A percentile compares a stretch with the other conserved stretches of the same genome.
Conservation (phyloP, 495 filamentous ascomycete genomes). For the Neurospora sp. region DNA sequence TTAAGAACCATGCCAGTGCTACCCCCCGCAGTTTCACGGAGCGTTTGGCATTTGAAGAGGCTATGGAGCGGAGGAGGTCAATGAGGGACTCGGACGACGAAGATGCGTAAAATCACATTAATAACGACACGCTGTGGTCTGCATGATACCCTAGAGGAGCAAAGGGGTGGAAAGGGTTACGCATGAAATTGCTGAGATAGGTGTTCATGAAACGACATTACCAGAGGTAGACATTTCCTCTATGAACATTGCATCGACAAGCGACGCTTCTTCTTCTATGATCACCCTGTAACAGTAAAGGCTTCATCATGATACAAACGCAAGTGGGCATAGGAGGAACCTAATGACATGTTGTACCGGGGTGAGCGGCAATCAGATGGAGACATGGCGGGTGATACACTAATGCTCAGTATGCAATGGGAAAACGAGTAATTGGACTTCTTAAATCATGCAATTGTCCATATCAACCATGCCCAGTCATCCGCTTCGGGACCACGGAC, state of each 20-base stretch:
- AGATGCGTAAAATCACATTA: not conserved
- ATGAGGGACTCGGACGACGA: not conserved
- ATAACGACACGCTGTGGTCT: not conserved
- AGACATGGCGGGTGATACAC: not conserved
- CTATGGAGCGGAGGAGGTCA: conserved; percentile 17
- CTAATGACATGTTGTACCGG: not conserved
- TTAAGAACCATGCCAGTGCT: conserved; percentile 12
- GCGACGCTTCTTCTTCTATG: not conserved
- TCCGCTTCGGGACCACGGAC: not conserved
- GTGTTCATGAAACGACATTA: not conserved
- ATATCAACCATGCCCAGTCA: not conserved
- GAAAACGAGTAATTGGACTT: not conserved
- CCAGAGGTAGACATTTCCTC: not conserved
- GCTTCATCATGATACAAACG: not conserved
- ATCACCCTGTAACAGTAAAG: not conserved
- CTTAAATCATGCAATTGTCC: not conserved
- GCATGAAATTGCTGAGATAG: not conserved
- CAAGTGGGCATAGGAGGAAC: not conserved
- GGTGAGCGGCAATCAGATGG: not conserved
- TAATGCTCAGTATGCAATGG: not conserved
- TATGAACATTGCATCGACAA: not conserved
- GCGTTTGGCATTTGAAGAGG: conserved; percentile 34
- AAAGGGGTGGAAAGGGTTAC: not conserved
- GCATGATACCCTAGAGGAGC: not conserved
- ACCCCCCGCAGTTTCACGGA: conserved; percentile 34